Evolutionary conservation across 139 green algal genomes (phyloP), one percentile per base, ranked within the genome.

Genomic region (Chlorella sp.): DNA sequence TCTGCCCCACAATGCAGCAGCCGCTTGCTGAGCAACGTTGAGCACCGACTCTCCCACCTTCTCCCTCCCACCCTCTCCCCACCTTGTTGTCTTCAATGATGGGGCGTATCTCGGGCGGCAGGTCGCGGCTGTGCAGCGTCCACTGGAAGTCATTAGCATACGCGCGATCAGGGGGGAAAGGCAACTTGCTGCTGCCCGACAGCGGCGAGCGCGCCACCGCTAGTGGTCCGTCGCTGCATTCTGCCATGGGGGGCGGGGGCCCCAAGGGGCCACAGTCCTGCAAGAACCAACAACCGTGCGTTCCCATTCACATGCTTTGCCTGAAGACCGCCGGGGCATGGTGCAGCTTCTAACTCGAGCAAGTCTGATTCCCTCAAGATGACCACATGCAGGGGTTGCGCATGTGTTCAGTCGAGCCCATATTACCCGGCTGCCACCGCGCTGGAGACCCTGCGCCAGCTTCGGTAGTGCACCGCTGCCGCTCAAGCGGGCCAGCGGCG

Each of bases 41-140:
- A 57, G 28, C 21, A 2, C 24, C 75, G 4, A 81, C 3, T 21
- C 21, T 42, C 18, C 75, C 48, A 14, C 34, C 73, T 12, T 16
- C 75, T 2, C 34, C 28, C 40, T 57, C 48, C 48, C 48, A 16
- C 48, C 48, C 48, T 16, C 48, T 57, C 48, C 61, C 24, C 37
- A 89, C 83, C 71, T 81, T 69, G 77, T 91, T 91, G 75, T 91
- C 89, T 36, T 91, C 88, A 3, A 89, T 64, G 57, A 91, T 85
- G 3, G 75, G 61, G 11, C 89, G 66, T 34, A 89, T 66, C 19
- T 89, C n/a, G 3, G 83, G 39, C 2, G 89, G 89, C 89, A 91
- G 36, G 48, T 91, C 89, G 22, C 69, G 48, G 36, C 69, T 79
- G 71, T 40, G n/a, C 71, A 79, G n/a, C 71, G 71, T 79, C 71